A percentile compares a stretch with the other conserved stretches of the same genome.
Conservation (phyloP, 441 rosid genomes). For the Rhodomyrtus psidioides region DNA sequence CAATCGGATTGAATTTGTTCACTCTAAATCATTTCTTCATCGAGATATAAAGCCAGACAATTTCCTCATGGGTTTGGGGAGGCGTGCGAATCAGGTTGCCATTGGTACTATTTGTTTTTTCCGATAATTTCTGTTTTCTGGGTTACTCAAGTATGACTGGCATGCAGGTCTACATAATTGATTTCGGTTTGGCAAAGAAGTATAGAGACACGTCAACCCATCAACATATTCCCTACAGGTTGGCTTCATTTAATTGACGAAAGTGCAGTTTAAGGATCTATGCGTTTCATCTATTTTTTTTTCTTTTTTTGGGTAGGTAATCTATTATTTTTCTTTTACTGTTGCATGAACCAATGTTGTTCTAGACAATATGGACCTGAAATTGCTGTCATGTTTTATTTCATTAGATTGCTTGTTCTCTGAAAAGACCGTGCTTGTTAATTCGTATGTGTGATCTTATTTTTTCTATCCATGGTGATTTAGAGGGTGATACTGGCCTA, state of each 20-base stretch:
- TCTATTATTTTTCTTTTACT: not conserved
- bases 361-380: not conserved
- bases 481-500: not conserved
- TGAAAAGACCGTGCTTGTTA: not conserved
- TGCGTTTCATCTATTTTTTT: not conserved
- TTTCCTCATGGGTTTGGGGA: conserved; percentile 96
- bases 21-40: conserved; percentile 92
- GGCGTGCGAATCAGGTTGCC: conserved; percentile 93
- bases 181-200: conserved; percentile 98
- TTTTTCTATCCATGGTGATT: not conserved
- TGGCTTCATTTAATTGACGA: not conserved
- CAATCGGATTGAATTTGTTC: conserved; percentile 86
- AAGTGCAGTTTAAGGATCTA: not conserved
- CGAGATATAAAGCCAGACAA: conserved; percentile 99
- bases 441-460: not conserved
- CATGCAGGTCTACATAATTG: conserved; percentile 77
- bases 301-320: too few species aligned
- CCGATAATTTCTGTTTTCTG: not conserved
- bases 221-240: conserved; percentile 98
- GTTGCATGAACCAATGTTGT: not conserved
- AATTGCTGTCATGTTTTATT: not conserved
- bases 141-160: not conserved
- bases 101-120: not conserved
- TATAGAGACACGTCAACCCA: conserved; percentile 85
- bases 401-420: not conserved